Conservation (phyloP, 768 basidiomycete genomes). For the Saitozyma podzolica region DNA sequence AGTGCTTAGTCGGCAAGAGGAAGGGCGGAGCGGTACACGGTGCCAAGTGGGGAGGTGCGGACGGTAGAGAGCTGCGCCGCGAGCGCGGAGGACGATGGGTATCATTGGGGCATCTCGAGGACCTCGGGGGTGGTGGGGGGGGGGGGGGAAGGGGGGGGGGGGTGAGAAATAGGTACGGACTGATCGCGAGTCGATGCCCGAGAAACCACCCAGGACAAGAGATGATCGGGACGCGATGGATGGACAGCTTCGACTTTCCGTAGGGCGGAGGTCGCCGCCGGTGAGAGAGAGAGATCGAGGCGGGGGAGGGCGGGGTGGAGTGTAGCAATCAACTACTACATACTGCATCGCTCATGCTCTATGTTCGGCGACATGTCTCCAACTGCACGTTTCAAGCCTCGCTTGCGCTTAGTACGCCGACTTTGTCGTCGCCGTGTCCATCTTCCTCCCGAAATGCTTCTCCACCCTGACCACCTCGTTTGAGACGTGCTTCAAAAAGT, state of each 20-base stretch:
- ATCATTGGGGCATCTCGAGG: slow-evolving; percentile 7
- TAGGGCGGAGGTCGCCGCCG: background rate
- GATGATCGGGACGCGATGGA: background rate
- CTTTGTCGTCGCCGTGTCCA: slow-evolving; percentile 18
- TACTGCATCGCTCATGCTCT: no score
- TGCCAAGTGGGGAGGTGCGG: background rate
- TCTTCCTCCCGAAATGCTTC: slow-evolving; percentile 28
- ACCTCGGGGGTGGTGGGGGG: no score
- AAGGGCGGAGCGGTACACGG: background rate
- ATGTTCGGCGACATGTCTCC: background rate
- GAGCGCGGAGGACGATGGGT: background rate
- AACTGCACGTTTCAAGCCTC: background rate
- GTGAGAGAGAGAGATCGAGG: background rate
- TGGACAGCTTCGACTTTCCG: background rate
- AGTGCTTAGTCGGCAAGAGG: background rate
- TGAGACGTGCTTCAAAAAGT: slow-evolving; percentile 24
- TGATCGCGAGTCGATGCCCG: background rate
- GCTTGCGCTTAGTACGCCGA: slow-evolving; percentile 7
- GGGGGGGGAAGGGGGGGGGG: no score
- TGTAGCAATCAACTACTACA: no score
- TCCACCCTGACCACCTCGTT: slow-evolving; percentile 26
- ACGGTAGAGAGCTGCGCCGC: slow-evolving; percentile 2
- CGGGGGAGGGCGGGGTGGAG: no score
- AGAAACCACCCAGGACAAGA: no score
- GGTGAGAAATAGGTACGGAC: no score